Evolutionary conservation across 1,284 basidiomycete species (phyloP).

Genomic region (Ustilago trichophora): DNA sequence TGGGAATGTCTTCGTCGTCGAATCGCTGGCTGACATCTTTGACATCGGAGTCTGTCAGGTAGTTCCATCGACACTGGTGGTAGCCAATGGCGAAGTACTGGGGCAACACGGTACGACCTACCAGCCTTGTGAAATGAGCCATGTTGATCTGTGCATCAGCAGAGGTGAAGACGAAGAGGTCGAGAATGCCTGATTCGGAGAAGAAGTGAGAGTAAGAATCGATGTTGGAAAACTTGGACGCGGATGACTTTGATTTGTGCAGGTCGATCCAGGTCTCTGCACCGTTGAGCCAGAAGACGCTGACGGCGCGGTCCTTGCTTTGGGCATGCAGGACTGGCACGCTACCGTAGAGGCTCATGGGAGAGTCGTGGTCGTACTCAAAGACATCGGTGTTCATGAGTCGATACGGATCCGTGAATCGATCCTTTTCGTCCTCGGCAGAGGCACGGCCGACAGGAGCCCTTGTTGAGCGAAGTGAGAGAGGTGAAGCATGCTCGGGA

Average conservation of each 20-base stretch:
- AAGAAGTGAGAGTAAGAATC: slow-evolving; percentile 82
- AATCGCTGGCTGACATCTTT: slow-evolving; percentile 86
- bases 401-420: slow-evolving; percentile 81
- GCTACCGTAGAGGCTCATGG: slow-evolving; percentile 77
- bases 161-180: slow-evolving; percentile 91
- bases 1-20: slow-evolving; percentile 90
- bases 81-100: slow-evolving; percentile 91
- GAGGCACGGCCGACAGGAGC: slow-evolving; percentile 35
- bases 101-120: slow-evolving; percentile 85
- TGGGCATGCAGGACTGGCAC: slow-evolving; percentile 95
- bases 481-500: slow-evolving; percentile 91
- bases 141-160: slow-evolving; percentile 83
- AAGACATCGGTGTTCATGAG: slow-evolving; percentile 97
- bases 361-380: slow-evolving; percentile 89
- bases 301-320: slow-evolving; percentile 76
- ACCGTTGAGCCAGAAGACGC: slow-evolving; percentile 86
- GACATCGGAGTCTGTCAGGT: slow-evolving; percentile 88
- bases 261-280: slow-evolving; percentile 98
- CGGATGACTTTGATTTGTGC: slow-evolving; percentile 64
- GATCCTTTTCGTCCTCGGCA: slow-evolving; percentile 50
- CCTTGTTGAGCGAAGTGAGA: slow-evolving; percentile 76
- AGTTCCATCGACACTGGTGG: slow-evolving; percentile 99
- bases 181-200: slow-evolving; percentile 93
- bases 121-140: slow-evolving; percentile 83
- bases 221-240: slow-evolving; percentile 12